Conservation (phyloP, 2,329 filamentous ascomycete genomes). For the Neospermospora avenae region DNA sequence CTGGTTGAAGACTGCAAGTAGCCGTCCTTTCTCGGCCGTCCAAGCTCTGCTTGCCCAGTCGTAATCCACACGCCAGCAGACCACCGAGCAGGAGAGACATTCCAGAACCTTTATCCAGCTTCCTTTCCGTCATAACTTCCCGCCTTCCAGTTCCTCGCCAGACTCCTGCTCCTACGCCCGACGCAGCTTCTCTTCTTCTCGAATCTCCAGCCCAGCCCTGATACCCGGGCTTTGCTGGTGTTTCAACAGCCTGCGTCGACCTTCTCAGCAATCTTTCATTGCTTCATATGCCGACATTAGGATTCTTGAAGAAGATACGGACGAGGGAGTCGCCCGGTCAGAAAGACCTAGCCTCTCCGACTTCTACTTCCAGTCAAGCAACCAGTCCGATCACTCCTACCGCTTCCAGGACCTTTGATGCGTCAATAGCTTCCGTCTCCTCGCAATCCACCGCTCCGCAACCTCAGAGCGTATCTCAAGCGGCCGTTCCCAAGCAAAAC, state of each 20-base stretch:
- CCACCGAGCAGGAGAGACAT: constrained; percentile 20
- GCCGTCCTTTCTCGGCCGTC: constrained; percentile 23
- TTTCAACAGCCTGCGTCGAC: constrained; percentile 30
- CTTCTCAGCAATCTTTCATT: constrained; percentile 24
- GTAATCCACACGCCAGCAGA: constrained; percentile 13
- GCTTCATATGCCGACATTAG: constrained; percentile 80
- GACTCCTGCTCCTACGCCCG: background rate
- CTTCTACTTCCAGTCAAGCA: constrained; percentile 62
- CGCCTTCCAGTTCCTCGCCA: too few relatives aligned
- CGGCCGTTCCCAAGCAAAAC: constrained; percentile 28
- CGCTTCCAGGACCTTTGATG: constrained; percentile 48
- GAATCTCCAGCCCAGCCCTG: constrained; percentile 22
- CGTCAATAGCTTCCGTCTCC: constrained; percentile 39
- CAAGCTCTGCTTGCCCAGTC: constrained; percentile 12
- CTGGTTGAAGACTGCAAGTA: constrained; percentile 23
- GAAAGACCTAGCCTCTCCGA: constrained; percentile 63
- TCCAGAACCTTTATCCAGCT: constrained; percentile 23
- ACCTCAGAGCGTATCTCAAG: constrained; percentile 29
- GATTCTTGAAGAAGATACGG: constrained; percentile 97
- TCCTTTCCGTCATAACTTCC: constrained; percentile 11
- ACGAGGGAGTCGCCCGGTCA: constrained; percentile 81
- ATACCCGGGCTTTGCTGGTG: constrained; percentile 23
- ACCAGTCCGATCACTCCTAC: constrained; percentile 61
- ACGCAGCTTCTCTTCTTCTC: constrained; percentile 8
- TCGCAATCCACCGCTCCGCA: constrained; percentile 36